These are phyloP conservation scores for Solanum appendiculatum DNA, from an alignment of 257 asterid species.

Conservation along the genomic window DNA sequence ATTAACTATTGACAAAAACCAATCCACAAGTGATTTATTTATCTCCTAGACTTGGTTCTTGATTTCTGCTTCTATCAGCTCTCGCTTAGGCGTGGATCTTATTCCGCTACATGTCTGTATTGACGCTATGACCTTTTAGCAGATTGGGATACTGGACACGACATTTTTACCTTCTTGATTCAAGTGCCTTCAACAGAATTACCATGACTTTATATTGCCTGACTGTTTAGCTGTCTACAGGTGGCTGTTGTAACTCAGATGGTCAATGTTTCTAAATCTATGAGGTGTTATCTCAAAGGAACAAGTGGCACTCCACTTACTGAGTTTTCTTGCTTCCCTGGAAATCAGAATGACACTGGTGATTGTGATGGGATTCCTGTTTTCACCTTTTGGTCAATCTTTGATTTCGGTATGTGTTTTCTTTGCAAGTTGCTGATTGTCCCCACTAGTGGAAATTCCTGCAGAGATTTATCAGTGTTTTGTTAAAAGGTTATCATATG, in stretches of 20 bases:
- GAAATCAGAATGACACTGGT: slow-evolving; percentile 41
- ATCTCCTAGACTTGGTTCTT: neutral
- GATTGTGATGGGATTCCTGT: slow-evolving; percentile 70
- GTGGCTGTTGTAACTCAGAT: slow-evolving; percentile 44
- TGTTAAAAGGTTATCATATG: neutral
- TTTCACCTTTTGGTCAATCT: slow-evolving; percentile 49
- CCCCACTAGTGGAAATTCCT: neutral
- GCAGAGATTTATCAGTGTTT: neutral
- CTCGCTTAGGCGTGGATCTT: neutral
- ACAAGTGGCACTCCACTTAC: slow-evolving; percentile 41
- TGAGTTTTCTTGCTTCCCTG: slow-evolving; percentile 48
- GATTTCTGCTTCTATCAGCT: neutral
- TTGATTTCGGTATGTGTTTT: slow-evolving; percentile 44
- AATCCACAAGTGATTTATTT: neutral
- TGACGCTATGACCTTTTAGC: neutral
- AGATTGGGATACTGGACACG: neutral
- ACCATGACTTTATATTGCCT: neutral
- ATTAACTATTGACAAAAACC: neutral
- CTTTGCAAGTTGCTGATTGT: neutral
- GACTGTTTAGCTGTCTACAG: slow-evolving; percentile 16
- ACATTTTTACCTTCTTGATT: neutral
- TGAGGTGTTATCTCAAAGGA: slow-evolving; percentile 59
- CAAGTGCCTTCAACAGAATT: neutral
- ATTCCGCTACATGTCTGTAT: neutral
- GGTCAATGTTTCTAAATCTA: slow-evolving; percentile 43